A percentile compares a stretch with the other conserved stretches of the same genome.
These are phyloP conservation scores for Nannizziopsis barbatae DNA, from an alignment of 2,329 filamentous ascomycete species.

Conservation along the genomic window DNA sequence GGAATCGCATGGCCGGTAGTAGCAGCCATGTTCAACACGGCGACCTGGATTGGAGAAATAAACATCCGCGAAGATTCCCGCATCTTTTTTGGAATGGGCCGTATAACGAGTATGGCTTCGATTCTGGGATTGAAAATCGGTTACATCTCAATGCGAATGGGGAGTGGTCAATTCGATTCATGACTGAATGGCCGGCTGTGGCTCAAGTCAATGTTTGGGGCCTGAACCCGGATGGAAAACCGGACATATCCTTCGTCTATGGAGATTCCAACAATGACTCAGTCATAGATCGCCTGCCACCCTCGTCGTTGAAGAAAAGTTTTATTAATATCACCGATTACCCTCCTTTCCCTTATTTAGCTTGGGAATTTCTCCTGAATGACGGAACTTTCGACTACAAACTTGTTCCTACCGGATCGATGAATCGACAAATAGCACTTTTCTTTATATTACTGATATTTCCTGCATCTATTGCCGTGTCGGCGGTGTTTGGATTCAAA, in stretches of 20 bases:
- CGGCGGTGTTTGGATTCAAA: conserved; percentile 47
- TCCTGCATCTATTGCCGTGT: conserved; percentile 41
- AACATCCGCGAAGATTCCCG: conserved; percentile 44
- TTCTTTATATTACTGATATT: conserved; percentile 45
- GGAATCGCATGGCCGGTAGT: conserved; percentile 48
- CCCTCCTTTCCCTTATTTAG: conserved; percentile 45
- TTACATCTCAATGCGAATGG: conserved; percentile 40
- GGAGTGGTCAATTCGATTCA: conserved; percentile 49
- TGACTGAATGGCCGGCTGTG: conserved; percentile 52
- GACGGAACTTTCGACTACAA: conserved; percentile 45
- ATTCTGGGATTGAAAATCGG: conserved; percentile 46
- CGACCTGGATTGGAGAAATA: conserved; percentile 37
- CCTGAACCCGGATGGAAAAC: conserved; percentile 51
- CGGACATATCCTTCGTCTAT: conserved; percentile 48
- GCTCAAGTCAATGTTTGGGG: conserved; percentile 58
- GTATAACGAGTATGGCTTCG: conserved; percentile 55
- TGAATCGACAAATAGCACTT: conserved; percentile 44
- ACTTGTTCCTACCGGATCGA: conserved; percentile 44
- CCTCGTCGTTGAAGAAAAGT: conserved; percentile 45
- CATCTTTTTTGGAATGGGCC: conserved; percentile 53
- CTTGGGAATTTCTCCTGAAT: conserved; percentile 46
- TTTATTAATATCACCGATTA: conserved; percentile 49
- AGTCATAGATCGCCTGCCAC: conserved; percentile 51
- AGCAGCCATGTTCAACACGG: conserved; percentile 51
- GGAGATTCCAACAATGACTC: conserved; percentile 52